phyloP scores from a whole-genome alignment of 2,329 filamentous ascomycete genomes.

The Xylariaceae sp. region DNA sequence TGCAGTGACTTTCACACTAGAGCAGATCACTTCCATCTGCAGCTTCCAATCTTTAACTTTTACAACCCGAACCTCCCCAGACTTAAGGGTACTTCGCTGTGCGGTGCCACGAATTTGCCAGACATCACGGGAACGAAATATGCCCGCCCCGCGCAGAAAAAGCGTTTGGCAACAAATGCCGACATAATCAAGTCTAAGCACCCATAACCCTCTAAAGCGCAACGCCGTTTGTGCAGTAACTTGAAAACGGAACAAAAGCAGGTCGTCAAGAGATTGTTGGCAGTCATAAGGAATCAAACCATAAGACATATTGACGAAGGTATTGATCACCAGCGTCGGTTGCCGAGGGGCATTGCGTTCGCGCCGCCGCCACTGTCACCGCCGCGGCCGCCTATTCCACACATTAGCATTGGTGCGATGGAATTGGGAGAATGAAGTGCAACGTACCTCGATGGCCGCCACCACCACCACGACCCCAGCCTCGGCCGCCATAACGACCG shows the following conservation, averaged over 20 bases:
- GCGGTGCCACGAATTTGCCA: constrained; percentile 11
- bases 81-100: constrained; percentile 4
- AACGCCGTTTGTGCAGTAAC: constrained; percentile 30
- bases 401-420: constrained; percentile 2
- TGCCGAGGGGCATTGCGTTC: constrained; percentile 29
- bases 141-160: constrained; percentile 20
- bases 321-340: constrained; percentile 28
- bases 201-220: constrained; percentile 26
- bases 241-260: constrained; percentile 13
- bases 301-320: constrained; percentile 3
- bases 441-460: constrained; percentile 40
- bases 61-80: background rate
- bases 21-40: constrained; percentile 2
- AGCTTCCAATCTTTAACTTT: constrained; percentile 5
- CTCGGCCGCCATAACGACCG: constrained; percentile 65
- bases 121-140: constrained; percentile 9
- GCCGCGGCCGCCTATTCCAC: constrained; percentile 34
- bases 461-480: constrained; percentile 59
- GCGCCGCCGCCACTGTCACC: constrained; percentile 37
- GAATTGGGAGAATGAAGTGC: constrained; percentile 16
- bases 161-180: constrained; percentile 15
- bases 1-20: background rate
- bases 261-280: constrained; percentile 9
- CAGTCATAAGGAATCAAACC: constrained; percentile 6
- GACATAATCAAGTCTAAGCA: constrained; percentile 29